Evolutionary conservation across 805 yeast genomes (phyloP).

Genomic region (Sugiyamaella marilandica): DNA sequence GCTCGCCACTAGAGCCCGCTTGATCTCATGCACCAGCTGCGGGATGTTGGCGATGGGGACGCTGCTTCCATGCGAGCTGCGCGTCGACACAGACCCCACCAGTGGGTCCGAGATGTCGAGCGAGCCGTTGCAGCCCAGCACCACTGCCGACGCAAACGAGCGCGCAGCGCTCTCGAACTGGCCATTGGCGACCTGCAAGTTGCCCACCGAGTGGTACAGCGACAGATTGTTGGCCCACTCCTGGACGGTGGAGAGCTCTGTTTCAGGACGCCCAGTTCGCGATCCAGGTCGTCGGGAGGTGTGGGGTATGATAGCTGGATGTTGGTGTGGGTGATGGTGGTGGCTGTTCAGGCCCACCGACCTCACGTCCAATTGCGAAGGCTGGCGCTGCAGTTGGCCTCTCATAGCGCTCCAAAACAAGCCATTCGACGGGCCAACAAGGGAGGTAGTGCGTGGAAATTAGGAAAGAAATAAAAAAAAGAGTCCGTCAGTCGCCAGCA

Average conservation of each 20-base stretch:
- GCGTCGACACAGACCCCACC: slow-evolving; percentile 12
- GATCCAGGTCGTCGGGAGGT: background rate
- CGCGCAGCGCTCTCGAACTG: slow-evolving; percentile 21
- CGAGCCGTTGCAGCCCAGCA: slow-evolving; percentile 6
- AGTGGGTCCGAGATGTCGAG: background rate
- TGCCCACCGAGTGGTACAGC: slow-evolving; percentile 26
- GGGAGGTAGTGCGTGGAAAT: too few species aligned
- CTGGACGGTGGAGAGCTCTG: background rate
- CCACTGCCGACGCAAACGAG: slow-evolving; percentile 21
- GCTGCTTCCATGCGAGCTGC: too few species aligned
- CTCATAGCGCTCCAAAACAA: background rate
- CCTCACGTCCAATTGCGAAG: background rate
- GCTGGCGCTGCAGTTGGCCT: background rate
- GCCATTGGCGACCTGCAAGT: slow-evolving; percentile 19
- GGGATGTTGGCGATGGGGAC: background rate
- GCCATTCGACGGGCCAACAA: too few species aligned
- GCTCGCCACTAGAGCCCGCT: background rate
- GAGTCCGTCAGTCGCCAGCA: too few species aligned
- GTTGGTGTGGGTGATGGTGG: background rate
- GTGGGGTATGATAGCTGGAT: too few species aligned
- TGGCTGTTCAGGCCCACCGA: background rate
- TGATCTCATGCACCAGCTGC: background rate
- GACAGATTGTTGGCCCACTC: slow-evolving; percentile 22
- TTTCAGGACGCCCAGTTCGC: background rate
- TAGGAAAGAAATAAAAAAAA: too few species aligned